These are phyloP conservation scores for Cladosporium sp. DNA, from an alignment of 2,329 filamentous ascomycete genomes.

Conservation along the genomic window DNA sequence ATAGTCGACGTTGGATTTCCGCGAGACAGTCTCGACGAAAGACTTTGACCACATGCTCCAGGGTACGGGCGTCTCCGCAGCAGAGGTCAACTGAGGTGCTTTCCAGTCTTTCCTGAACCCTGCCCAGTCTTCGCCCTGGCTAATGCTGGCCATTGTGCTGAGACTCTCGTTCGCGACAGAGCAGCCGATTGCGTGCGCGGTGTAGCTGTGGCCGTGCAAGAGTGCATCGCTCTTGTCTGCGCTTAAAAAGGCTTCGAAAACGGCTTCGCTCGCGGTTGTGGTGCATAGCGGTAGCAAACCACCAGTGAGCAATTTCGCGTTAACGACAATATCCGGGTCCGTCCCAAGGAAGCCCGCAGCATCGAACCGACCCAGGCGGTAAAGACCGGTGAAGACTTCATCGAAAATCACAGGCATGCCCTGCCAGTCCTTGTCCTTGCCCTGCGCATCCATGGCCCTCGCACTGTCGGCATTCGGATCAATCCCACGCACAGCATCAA, in stretches of 20 bases:
- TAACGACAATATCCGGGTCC: conserved; percentile 73
- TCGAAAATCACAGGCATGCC: conserved; percentile 81
- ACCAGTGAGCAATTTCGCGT: conserved; percentile 82
- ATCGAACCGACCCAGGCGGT: conserved; percentile 73
- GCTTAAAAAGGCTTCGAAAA: conserved; percentile 72
- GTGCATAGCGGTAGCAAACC: conserved; percentile 76
- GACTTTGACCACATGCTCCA: conserved; percentile 73
- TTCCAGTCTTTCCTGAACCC: conserved; percentile 56
- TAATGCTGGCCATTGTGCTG: conserved; percentile 60
- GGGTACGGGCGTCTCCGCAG: neutral
- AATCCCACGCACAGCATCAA: conserved; percentile 62
- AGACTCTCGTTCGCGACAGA: conserved; percentile 73
- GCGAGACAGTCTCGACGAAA: conserved; percentile 63
- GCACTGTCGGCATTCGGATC: conserved; percentile 19
- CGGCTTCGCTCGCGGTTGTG: conserved; percentile 71
- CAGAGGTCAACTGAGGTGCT: conserved; percentile 10
- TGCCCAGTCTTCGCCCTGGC: conserved; percentile 59
- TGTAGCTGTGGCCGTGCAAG: conserved; percentile 85
- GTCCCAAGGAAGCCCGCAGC: conserved; percentile 69
- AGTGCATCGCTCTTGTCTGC: conserved; percentile 76
- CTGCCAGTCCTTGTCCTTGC: conserved; percentile 56
- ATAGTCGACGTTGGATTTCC: conserved; percentile 58
- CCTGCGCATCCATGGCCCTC: conserved; percentile 21
- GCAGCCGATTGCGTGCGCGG: conserved; percentile 79
- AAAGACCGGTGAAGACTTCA: conserved; percentile 85